A percentile compares a stretch with the other conserved stretches of the same genome.
phyloP scores from a whole-genome alignment of 345 rosid species.

The Microthlaspi erraticum region DNA sequence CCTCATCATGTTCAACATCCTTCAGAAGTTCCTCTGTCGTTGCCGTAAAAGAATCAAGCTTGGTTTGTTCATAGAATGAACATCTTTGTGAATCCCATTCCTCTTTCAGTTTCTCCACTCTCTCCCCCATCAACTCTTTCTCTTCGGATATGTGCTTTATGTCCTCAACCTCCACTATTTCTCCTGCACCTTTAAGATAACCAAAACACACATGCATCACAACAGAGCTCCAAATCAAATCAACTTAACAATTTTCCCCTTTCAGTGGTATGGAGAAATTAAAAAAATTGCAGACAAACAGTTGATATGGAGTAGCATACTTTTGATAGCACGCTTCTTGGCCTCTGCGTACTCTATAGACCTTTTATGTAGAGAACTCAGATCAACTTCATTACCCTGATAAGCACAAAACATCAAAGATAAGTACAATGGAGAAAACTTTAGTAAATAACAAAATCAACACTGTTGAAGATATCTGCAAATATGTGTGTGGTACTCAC shows the following conservation, averaged over 20 bases:
- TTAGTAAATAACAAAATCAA: not conserved
- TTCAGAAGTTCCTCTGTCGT: not conserved
- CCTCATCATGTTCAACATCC: constrained; percentile 19
- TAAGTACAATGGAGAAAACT: not conserved
- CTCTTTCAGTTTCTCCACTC: constrained; percentile 11
- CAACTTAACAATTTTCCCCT: not conserved
- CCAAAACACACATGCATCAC: constrained; percentile 9
- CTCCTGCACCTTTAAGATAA: constrained; percentile 47
- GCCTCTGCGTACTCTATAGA: no score
- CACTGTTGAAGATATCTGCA: constrained; percentile 1
- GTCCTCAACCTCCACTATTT: constrained; percentile 43
- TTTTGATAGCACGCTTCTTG: constrained; percentile 5
- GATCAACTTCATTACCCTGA: constrained; percentile 18
- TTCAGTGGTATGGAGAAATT: constrained; percentile 1
- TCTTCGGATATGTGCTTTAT: no score
- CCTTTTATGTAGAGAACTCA: no score
- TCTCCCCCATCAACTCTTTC: constrained; percentile 45
- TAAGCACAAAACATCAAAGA: not conserved
- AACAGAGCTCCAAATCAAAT: not conserved
- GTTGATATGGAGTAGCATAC: constrained; percentile 45
- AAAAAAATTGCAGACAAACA: constrained; percentile 8
- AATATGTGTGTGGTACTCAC: constrained; percentile 51
- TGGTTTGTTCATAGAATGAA: constrained; percentile 39
- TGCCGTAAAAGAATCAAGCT: constrained; percentile 42
- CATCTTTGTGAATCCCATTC: not conserved